These are phyloP conservation scores for Leccinum griseonigrum DNA, from an alignment of 1,284 basidiomycete species.

Conservation along the genomic window DNA sequence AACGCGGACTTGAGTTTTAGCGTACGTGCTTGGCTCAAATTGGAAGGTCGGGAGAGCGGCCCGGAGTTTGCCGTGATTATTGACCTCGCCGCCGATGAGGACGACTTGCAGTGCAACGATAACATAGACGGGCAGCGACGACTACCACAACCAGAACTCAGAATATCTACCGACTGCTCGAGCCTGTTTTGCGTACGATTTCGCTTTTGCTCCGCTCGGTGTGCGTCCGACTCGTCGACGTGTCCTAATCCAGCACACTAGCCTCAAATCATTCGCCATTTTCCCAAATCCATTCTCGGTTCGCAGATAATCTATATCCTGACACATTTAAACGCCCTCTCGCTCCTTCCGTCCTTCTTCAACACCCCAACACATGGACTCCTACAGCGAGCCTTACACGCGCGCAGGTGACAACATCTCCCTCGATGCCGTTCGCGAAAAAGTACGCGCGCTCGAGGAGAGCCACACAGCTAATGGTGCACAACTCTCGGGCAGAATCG, in stretches of 20 bases:
- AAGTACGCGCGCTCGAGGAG: slow-evolving; percentile 64
- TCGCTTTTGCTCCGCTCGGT: neutral
- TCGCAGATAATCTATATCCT: slow-evolving; percentile 29
- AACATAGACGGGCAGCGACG: slow-evolving; percentile 5
- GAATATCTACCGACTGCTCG: no score
- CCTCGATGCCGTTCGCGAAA: slow-evolving; percentile 55
- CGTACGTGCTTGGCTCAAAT: slow-evolving; percentile 2
- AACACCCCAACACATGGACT: slow-evolving; percentile 39
- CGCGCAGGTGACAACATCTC: slow-evolving; percentile 38
- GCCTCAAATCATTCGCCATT: slow-evolving; percentile 20
- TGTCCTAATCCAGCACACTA: slow-evolving; percentile 29
- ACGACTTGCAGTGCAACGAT: neutral
- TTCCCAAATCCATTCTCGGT: slow-evolving; percentile 27
- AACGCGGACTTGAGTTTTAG: slow-evolving; percentile 10
- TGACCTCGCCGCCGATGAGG: neutral
- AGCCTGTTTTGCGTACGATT: neutral
- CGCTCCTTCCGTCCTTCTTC: neutral
- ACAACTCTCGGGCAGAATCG: slow-evolving; percentile 77
- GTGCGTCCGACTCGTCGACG: neutral
- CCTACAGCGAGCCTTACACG: slow-evolving; percentile 44
- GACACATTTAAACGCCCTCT: slow-evolving; percentile 19
- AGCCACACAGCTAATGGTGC: slow-evolving; percentile 68
- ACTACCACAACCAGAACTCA: neutral
- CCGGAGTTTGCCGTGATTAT: slow-evolving; percentile 21
- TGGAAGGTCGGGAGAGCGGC: slow-evolving; percentile 17